Percentiles rank a stretch among this genome's conserved stretches.
These are phyloP conservation scores for Talaromyces wortmannii DNA, from an alignment of 495 filamentous ascomycete species.

Conservation along the genomic window DNA sequence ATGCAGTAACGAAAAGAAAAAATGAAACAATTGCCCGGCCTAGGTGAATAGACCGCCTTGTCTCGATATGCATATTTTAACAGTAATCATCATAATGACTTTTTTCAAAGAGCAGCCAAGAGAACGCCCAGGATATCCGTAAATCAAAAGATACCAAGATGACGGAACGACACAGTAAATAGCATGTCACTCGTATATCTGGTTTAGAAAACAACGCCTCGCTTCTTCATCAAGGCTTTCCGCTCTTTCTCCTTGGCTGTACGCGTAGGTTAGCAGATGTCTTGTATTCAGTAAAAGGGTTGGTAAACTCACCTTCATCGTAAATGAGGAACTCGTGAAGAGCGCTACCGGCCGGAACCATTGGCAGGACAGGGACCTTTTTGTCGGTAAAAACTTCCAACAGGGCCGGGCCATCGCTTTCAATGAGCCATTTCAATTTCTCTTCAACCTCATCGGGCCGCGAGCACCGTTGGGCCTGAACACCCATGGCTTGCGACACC, in stretches of 20 bases:
- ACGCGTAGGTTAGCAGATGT: slow-evolving; percentile 17
- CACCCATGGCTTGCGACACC: slow-evolving; percentile 75
- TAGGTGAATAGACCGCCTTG: background rate
- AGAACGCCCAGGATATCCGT: slow-evolving; percentile 7
- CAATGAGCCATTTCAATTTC: slow-evolving; percentile 82
- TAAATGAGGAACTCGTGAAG: slow-evolving; percentile 93
- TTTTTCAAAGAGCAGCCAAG: slow-evolving; percentile 1
- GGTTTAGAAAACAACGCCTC: slow-evolving; percentile 35
- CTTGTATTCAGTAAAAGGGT: background rate
- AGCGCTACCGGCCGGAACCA: slow-evolving; percentile 83
- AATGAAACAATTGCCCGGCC: background rate
- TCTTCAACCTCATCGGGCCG: slow-evolving; percentile 67
- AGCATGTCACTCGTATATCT: background rate
- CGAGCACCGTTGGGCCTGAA: slow-evolving; percentile 57
- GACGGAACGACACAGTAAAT: background rate
- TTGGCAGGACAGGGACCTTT: slow-evolving; percentile 97
- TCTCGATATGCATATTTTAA: background rate
- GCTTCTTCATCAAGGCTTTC: slow-evolving; percentile 61
- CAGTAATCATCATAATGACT: slow-evolving; percentile 1
- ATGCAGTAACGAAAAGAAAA: background rate
- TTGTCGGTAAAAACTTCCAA: slow-evolving; percentile 59
- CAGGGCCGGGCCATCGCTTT: slow-evolving; percentile 70
- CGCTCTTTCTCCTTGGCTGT: slow-evolving; percentile 69
- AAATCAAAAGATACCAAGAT: slow-evolving; percentile 1
- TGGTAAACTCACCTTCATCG: slow-evolving; percentile 57